Evolutionary conservation across 257 asterid species (phyloP).

Genomic region (Ligustrum vulgare): DNA sequence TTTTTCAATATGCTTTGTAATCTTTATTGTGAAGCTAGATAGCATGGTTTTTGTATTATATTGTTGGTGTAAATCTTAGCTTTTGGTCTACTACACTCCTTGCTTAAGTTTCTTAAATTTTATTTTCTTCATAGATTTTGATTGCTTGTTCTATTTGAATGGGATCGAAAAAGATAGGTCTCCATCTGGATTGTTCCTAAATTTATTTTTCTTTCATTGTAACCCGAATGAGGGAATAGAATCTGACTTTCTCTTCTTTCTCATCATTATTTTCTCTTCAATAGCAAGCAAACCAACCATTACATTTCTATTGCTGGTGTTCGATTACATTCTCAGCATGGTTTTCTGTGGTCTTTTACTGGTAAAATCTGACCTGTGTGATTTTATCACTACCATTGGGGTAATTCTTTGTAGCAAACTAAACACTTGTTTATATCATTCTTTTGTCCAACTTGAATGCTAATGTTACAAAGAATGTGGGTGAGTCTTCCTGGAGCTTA

Average conservation of each 20-base stretch:
- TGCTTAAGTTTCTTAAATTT: background rate
- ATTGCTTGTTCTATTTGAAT: background rate
- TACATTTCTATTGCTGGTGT: slow-evolving; percentile 4
- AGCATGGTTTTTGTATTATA: background rate
- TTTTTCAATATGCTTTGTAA: slow-evolving; percentile 10
- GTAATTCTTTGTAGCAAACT: too few relatives aligned
- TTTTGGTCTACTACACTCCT: background rate
- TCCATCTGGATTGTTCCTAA: background rate
- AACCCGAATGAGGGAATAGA: slow-evolving; percentile 9
- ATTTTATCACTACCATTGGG: too few relatives aligned
- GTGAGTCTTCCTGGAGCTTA: too few relatives aligned
- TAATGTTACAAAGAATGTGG: too few relatives aligned
- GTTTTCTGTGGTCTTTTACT: too few relatives aligned
- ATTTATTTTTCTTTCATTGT: background rate
- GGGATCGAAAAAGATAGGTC: background rate
- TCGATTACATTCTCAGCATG: background rate
- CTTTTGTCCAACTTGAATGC: too few relatives aligned
- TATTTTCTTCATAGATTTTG: background rate
- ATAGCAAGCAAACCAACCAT: background rate
- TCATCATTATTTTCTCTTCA: too few relatives aligned
- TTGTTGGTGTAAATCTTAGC: background rate
- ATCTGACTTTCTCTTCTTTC: background rate
- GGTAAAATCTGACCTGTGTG: too few relatives aligned
- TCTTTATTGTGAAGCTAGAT: background rate
- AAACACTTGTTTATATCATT: too few relatives aligned